These are phyloP conservation scores for Lactarius pseudohatsudake DNA, from an alignment of 768 basidiomycete species.

Conservation along the genomic window DNA sequence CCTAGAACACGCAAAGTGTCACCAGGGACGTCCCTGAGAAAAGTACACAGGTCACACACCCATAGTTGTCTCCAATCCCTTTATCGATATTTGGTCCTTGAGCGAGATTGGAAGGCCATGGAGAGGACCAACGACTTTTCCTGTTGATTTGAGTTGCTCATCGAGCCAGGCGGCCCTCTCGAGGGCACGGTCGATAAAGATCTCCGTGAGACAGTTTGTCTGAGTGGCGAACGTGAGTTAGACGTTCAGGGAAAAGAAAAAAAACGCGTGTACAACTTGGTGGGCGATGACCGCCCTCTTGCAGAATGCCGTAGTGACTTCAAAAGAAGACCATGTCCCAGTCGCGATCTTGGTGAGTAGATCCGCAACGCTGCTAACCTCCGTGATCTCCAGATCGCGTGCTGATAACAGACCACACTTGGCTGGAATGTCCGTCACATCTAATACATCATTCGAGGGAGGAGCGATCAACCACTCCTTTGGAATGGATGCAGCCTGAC, in stretches of 20 bases:
- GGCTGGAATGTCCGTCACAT: conserved; percentile 56
- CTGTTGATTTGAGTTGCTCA: conserved; percentile 39
- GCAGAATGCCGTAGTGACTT: conserved; percentile 46
- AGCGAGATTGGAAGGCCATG: conserved; percentile 49
- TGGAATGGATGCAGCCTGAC: conserved; percentile 59
- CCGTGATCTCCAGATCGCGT: conserved; percentile 62
- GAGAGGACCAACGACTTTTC: conserved; percentile 45
- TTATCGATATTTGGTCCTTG: conserved; percentile 54
- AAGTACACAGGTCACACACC: conserved; percentile 37
- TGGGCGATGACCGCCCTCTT: conserved; percentile 53
- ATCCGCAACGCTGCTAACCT: conserved; percentile 43
- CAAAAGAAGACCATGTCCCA: conserved; percentile 58
- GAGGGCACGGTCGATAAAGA: conserved; percentile 47
- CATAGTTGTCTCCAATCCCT: conserved; percentile 61
- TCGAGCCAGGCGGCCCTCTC: conserved; percentile 45
- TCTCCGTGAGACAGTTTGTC: conserved; percentile 53
- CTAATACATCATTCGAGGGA: conserved; percentile 48
- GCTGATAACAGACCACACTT: conserved; percentile 56
- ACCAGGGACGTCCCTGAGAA: neutral
- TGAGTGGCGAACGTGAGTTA: conserved; percentile 16
- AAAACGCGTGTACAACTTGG: conserved; percentile 40
- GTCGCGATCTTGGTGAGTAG: conserved; percentile 55
- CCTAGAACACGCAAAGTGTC: conserved; percentile 35
- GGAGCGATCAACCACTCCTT: conserved; percentile 57
- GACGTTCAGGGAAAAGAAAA: neutral